These are phyloP conservation scores for Penicillium sclerotiorum DNA, from an alignment of 2,329 filamentous ascomycete species.

Conservation along the genomic window DNA sequence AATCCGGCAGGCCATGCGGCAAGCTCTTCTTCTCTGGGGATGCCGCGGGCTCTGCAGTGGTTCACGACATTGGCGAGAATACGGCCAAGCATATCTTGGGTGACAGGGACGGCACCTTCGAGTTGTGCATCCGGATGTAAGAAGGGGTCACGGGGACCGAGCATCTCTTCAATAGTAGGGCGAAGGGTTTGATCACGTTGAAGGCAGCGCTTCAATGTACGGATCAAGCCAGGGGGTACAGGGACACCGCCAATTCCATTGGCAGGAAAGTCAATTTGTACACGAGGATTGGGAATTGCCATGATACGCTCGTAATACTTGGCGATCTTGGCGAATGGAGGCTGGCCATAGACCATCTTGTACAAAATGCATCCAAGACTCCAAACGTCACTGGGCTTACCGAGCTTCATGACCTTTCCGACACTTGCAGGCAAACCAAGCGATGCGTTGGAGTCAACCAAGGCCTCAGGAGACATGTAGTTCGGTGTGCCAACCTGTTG, in stretches of 20 bases:
- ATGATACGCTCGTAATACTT: slow-evolving; percentile 81
- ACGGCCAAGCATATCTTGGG: slow-evolving; percentile 61
- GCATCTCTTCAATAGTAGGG: slow-evolving; percentile 60
- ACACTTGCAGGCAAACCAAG: slow-evolving; percentile 51
- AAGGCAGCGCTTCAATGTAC: slow-evolving; percentile 60
- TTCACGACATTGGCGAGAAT: slow-evolving; percentile 63
- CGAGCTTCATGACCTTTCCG: slow-evolving; percentile 86
- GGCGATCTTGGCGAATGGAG: slow-evolving; percentile 88
- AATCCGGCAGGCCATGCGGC: slow-evolving; percentile 52
- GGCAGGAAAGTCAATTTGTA: slow-evolving; percentile 51
- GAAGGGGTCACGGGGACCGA: slow-evolving; percentile 59
- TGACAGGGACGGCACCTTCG: slow-evolving; percentile 53
- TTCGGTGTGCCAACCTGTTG: slow-evolving; percentile 94
- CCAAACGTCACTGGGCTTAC: slow-evolving; percentile 96
- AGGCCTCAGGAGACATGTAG: slow-evolving; percentile 96
- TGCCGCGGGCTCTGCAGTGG: slow-evolving; percentile 58
- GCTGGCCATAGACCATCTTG: slow-evolving; percentile 97
- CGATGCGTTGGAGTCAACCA: slow-evolving; percentile 80
- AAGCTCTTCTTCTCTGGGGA: slow-evolving; percentile 60
- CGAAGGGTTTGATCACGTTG: slow-evolving; percentile 60
- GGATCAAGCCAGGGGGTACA: slow-evolving; percentile 58
- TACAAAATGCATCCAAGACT: slow-evolving; percentile 94
- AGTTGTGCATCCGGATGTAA: slow-evolving; percentile 58
- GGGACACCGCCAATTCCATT: slow-evolving; percentile 51
- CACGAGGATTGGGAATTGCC: slow-evolving; percentile 54